Base-by-base conservation (phyloP, 306 rosid genomes). In the Quercus rubra region DNA sequence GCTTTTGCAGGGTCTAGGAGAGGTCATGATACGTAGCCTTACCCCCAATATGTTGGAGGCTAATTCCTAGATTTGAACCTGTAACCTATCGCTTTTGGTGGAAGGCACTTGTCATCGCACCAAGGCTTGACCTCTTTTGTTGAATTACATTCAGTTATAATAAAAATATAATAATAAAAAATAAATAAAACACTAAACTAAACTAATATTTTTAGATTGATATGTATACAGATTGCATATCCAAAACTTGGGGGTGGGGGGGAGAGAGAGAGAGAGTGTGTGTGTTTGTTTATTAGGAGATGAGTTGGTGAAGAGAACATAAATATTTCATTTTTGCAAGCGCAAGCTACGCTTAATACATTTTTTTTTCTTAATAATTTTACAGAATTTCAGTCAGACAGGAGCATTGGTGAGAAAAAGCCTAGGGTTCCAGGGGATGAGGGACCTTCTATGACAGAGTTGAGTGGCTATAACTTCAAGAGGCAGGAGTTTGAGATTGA, bases 401-500 rank as follows among this genome's bases (percentile, higher is more conserved):
- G 98, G 78, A 92, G 87, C 79, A 74, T 90, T 71, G 88, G 98
- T 77, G 96, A 82, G 79, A 94, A 94, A 86, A 94, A 92, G 75
- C 93, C 85, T 7, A 91, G 93, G 85, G 75, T 83, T n/a, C 74
- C 76, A n/a, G 92, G 88, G 77, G 94, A 90, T 74, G 88, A 82
- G 81, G 86, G 81, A 73, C 93, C 93, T 73, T 87, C 90, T 76
- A 38, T 90, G 84, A 89, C 83, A 62, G 92, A 87, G 85, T 83
- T 89, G 84, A 89, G 92, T 82, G 97, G 98, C 80, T 94, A 92
- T 80, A 94, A 87, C 85, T 83, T 74, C 84, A 92, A 90, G 93
- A 86, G 97, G 78, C 91, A 86, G 80, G 98, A 94, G 81, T 94
- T 94, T 69, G 96, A 94, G 72, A 73, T 89, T 78, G 98, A 94